Conservation (phyloP, 2,329 filamentous ascomycete genomes). For the Fonsecaea multimorphosa region DNA sequence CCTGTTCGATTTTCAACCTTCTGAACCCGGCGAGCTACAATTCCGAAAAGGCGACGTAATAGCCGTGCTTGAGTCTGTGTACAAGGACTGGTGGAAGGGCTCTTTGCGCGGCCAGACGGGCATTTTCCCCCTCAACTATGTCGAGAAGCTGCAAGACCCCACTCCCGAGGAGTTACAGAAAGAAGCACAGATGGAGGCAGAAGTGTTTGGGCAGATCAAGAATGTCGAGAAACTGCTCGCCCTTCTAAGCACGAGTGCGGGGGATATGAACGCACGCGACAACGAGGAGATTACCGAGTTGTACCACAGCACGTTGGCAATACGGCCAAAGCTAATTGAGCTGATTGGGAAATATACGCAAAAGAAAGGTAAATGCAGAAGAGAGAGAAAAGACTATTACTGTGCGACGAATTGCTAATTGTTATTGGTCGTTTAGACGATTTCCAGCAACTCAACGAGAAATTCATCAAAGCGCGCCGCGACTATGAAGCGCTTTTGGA, state of each 20-base stretch:
- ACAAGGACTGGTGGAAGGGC: constrained; percentile 99
- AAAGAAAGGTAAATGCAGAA: constrained; percentile 76
- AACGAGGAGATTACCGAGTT: constrained; percentile 93
- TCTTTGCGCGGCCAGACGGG: constrained; percentile 92
- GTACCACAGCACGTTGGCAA: constrained; percentile 92
- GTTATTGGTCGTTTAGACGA: constrained; percentile 68
- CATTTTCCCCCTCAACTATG: constrained; percentile 98
- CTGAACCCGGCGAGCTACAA: constrained; percentile 90
- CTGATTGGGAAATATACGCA: constrained; percentile 99
- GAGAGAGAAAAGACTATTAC: not conserved
- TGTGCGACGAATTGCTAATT: constrained; percentile 40
- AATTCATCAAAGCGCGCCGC: constrained; percentile 97
- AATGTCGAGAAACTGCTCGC: constrained; percentile 84
- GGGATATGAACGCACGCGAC: constrained; percentile 80
- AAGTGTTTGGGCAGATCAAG: constrained; percentile 77
- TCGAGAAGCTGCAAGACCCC: constrained; percentile 94
- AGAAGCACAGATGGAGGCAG: constrained; percentile 92
- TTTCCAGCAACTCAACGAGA: constrained; percentile 97
- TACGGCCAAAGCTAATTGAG: constrained; percentile 95
- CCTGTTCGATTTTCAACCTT: constrained; percentile 91
- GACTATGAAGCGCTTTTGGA: constrained; percentile 97
- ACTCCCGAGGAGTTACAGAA: constrained; percentile 92
- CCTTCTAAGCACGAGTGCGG: constrained; percentile 83
- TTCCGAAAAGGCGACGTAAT: constrained; percentile 98
- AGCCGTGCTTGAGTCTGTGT: constrained; percentile 94